These are phyloP conservation scores for Pelargonium australe DNA, from an alignment of 441 rosid species.

Conservation along the genomic window DNA sequence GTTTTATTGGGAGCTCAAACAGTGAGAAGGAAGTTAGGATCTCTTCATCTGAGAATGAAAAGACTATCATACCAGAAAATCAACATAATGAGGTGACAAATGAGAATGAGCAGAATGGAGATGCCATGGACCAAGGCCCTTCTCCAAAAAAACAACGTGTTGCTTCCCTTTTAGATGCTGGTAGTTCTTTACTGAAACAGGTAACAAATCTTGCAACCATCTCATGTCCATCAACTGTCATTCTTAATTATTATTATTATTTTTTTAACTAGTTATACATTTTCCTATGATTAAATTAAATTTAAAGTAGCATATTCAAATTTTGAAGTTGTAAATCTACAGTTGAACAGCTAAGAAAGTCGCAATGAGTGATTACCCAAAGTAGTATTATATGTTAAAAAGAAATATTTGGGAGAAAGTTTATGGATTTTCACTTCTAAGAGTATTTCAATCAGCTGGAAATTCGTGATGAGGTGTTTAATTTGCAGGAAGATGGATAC, in stretches of 20 bases:
- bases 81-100: slow-evolving; percentile 27
- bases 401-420: background rate
- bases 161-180: slow-evolving; percentile 37
- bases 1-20: slow-evolving; percentile 20
- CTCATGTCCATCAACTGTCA: background rate
- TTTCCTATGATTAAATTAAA: background rate
- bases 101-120: slow-evolving; percentile 36
- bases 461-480: background rate
- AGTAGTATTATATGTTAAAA: background rate
- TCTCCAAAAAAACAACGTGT: slow-evolving; percentile 47
- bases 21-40: slow-evolving; percentile 22
- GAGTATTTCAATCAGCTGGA: background rate
- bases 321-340: background rate
- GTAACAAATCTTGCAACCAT: slow-evolving; percentile 28
- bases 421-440: background rate
- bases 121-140: slow-evolving; percentile 39
- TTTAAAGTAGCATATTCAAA: background rate
- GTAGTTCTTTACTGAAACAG: slow-evolving; percentile 69
- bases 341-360: background rate
- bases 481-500: background rate
- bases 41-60: slow-evolving; percentile 33
- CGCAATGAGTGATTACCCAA: background rate
- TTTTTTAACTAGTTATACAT: background rate
- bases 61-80: slow-evolving; percentile 25
- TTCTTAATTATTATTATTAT: background rate